Conservation (phyloP, 2,329 filamentous ascomycete species). For the Nemania abortiva region DNA sequence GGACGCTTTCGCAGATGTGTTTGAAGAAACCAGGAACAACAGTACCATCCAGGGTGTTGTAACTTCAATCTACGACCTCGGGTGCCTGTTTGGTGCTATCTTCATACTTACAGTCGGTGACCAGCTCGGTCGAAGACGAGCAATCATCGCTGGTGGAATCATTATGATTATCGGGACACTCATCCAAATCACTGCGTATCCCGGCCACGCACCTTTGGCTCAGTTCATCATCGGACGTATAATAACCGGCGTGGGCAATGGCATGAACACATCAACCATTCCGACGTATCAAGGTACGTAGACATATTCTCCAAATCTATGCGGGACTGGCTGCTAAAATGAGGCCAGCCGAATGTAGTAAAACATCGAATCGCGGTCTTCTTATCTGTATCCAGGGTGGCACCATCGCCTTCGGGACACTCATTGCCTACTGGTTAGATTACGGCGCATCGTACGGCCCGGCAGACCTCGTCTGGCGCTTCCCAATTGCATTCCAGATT, state of each 20-base stretch:
- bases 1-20: slow-evolving; percentile 62
- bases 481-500: slow-evolving; percentile 65
- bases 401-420: slow-evolving; percentile 59
- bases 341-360: slow-evolving; percentile 57
- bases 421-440: slow-evolving; percentile 64
- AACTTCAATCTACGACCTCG: slow-evolving; percentile 63
- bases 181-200: slow-evolving; percentile 63
- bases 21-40: slow-evolving; percentile 58
- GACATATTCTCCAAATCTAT: not conserved
- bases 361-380: slow-evolving; percentile 58
- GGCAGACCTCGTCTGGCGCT: slow-evolving; percentile 64
- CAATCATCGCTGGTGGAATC: slow-evolving; percentile 67
- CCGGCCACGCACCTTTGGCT: slow-evolving; percentile 50
- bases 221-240: slow-evolving; percentile 64
- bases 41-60: slow-evolving; percentile 62
- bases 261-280: slow-evolving; percentile 62
- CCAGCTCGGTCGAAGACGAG: slow-evolving; percentile 61
- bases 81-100: slow-evolving; percentile 60
- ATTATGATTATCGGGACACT: slow-evolving; percentile 67
- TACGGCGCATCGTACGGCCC: slow-evolving; percentile 61
- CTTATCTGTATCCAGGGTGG: slow-evolving; percentile 61
- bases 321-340: slow-evolving; percentile 17
- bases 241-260: slow-evolving; percentile 66
- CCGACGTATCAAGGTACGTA: slow-evolving; percentile 59
- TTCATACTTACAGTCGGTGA: slow-evolving; percentile 67